Percentiles rank a stretch among this genome's conserved stretches.
Evolutionary conservation across 306 rosid species (phyloP).

Genomic region (Rosa lucieae): DNA sequence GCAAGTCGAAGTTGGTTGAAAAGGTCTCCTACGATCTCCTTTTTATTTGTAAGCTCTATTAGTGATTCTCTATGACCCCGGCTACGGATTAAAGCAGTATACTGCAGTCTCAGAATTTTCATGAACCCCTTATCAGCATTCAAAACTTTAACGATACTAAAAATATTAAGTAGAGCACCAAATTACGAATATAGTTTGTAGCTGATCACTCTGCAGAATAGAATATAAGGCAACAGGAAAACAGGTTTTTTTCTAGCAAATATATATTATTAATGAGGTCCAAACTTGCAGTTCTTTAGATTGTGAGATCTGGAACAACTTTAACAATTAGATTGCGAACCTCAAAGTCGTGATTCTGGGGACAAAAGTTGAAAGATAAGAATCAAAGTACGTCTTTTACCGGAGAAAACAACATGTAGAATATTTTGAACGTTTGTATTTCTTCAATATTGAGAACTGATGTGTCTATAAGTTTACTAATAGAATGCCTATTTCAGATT

Average conservation of each 20-base stretch:
- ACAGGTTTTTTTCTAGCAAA: neutral
- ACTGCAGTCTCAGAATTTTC: slow-evolving; percentile 61
- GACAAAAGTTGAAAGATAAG: too few species aligned
- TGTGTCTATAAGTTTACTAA: too few species aligned
- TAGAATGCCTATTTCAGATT: too few species aligned
- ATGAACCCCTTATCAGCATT: slow-evolving; percentile 29
- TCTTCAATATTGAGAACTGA: too few species aligned
- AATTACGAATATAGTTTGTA: neutral
- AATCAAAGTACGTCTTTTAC: too few species aligned
- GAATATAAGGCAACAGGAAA: neutral
- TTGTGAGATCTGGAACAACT: neutral
- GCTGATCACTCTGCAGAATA: neutral
- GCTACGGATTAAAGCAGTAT: slow-evolving; percentile 67
- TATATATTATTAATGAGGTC: neutral
- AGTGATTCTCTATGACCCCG: slow-evolving; percentile 63
- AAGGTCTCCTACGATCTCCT: slow-evolving; percentile 88
- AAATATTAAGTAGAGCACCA: neutral
- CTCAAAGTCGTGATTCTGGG: too few species aligned
- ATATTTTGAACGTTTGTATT: too few species aligned
- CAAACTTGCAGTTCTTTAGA: too few species aligned
- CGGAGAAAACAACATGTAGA: too few species aligned
- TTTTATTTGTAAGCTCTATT: slow-evolving; percentile 87
- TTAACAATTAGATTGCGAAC: too few species aligned
- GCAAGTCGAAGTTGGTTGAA: slow-evolving; percentile 98
- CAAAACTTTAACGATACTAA: slow-evolving; percentile 5